Conservation (phyloP, 1,284 basidiomycete genomes). For the Rhodotorula sp. region DNA sequence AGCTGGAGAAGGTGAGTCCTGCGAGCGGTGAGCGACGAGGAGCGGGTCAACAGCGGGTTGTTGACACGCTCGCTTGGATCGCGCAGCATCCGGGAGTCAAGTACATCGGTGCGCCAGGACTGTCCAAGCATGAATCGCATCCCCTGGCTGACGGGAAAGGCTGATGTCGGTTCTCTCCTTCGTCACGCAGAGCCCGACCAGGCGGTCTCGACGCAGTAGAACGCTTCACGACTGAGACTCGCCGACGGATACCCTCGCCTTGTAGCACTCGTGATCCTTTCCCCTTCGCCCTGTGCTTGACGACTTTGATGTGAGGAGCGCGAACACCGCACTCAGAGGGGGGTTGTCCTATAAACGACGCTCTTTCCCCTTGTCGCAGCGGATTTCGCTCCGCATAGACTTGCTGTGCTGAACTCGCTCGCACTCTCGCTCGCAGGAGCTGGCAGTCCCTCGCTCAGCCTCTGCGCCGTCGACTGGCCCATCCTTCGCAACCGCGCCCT, state of each 20-base stretch:
- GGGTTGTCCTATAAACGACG: no score
- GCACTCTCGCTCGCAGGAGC: no score
- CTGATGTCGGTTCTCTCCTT: neutral
- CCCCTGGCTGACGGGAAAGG: neutral
- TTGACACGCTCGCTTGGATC: neutral
- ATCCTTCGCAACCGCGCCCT: neutral
- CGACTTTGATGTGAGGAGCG: no score
- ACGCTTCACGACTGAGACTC: neutral
- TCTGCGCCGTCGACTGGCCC: neutral
- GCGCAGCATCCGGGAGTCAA: conserved; percentile 27
- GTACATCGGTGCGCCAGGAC: conserved; percentile 22
- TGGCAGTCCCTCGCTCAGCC: no score
- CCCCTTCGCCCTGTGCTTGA: neutral
- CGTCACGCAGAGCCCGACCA: conserved; percentile 17
- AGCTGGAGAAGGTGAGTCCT: conserved; percentile 30
- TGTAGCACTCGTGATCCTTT: no score
- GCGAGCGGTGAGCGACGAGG: neutral
- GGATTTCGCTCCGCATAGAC: neutral
- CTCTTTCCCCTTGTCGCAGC: no score
- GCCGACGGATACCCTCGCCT: no score
- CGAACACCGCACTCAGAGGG: no score
- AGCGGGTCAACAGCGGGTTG: no score
- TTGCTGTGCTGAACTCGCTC: neutral
- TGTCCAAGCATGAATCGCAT: no score
- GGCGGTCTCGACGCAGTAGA: conserved; percentile 19